Evolutionary conservation across 768 basidiomycete genomes (phyloP).

Genomic region (Cytidiella melzeri): DNA sequence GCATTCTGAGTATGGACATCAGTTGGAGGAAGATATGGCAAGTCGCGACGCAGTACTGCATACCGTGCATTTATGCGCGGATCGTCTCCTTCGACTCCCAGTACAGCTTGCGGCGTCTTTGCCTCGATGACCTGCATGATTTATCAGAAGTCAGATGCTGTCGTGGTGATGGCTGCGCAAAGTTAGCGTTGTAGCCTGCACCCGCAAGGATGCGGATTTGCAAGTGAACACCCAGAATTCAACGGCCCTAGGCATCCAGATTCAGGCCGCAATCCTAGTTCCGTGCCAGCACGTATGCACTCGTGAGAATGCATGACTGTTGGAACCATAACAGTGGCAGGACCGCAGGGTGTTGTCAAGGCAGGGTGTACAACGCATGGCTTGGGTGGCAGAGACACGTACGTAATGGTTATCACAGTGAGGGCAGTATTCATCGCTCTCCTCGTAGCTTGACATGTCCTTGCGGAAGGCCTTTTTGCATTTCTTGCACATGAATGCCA

Average conservation of each 20-base stretch:
- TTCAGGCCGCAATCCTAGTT: no score
- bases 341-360: neutral
- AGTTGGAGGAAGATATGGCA: constrained; percentile 1
- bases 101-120: constrained; percentile 79
- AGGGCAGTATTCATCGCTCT: constrained; percentile 97
- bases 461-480: constrained; percentile 96
- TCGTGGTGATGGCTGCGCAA: neutral
- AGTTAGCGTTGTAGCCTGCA: neutral
- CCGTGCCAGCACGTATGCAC: no score
- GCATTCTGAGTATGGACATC: constrained; percentile 48
- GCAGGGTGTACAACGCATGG: constrained; percentile 5
- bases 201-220: neutral
- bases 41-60: constrained; percentile 20
- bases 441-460: constrained; percentile 88
- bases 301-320: no score
- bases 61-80: constrained; percentile 82
- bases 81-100: constrained; percentile 91
- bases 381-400: constrained; percentile 26
- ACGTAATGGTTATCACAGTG: constrained; percentile 99
- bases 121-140: constrained; percentile 80
- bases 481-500: constrained; percentile 81
- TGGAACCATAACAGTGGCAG: neutral
- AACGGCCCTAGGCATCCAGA: no score
- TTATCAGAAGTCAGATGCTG: neutral
- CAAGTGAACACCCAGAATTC: no score